Percentiles rank a stretch among this genome's conserved stretches.
phyloP scores from a whole-genome alignment of 2,329 filamentous ascomycete species.

The Beauveria scarabaeidicola region DNA sequence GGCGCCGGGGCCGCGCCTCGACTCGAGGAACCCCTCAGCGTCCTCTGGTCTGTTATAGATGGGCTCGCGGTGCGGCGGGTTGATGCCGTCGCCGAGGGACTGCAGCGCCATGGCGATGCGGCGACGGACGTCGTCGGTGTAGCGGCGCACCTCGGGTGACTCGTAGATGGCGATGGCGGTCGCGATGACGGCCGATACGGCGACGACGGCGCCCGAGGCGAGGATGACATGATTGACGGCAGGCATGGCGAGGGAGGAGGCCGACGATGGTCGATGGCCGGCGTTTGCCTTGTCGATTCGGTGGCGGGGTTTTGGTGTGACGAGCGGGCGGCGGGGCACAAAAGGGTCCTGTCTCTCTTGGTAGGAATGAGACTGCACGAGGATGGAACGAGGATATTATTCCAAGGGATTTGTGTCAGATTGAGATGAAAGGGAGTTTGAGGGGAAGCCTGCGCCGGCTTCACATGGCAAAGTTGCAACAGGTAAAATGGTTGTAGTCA shows the following conservation, averaged over 20 bases:
- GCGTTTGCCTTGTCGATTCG: neutral
- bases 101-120: conserved; percentile 53
- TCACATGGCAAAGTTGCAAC: conserved; percentile 1
- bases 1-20: conserved; percentile 32
- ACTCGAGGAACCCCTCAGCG: conserved; percentile 53
- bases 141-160: conserved; percentile 53
- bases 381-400: neutral
- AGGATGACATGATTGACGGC: conserved; percentile 46
- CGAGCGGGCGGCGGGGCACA: neutral
- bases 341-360: neutral
- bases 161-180: conserved; percentile 55
- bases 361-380: neutral
- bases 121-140: conserved; percentile 52
- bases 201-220: conserved; percentile 49
- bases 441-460: conserved; percentile 1
- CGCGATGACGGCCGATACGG: conserved; percentile 48
- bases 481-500: neutral
- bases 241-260: conserved; percentile 34
- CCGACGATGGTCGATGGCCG: neutral
- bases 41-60: conserved; percentile 59
- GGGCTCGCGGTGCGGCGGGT: conserved; percentile 40
- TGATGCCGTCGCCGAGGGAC: conserved; percentile 49
- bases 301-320: neutral
- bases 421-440: neutral
- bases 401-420: neutral